Evolutionary conservation across 192 early-diverging fungal species (phyloP).

Genomic region (Coemansia sp.): DNA sequence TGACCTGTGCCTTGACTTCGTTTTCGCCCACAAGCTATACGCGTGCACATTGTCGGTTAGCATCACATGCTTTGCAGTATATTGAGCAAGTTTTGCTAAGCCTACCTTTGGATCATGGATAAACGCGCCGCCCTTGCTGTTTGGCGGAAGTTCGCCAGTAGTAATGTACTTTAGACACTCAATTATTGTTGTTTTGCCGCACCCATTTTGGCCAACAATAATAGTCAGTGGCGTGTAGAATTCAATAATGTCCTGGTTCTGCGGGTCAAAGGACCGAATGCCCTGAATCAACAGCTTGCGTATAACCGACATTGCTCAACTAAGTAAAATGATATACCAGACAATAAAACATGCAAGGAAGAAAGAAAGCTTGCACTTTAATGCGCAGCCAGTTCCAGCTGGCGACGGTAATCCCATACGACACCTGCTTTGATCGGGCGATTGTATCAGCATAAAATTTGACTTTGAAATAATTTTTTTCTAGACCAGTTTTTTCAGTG

Average conservation of each 20-base stretch:
- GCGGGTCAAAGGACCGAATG: slow-evolving; percentile 88
- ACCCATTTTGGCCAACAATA: slow-evolving; percentile 94
- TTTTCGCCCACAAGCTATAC: slow-evolving; percentile 64
- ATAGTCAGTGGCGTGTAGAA: slow-evolving; percentile 91
- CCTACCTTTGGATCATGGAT: slow-evolving; percentile 89
- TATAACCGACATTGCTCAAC: slow-evolving; percentile 58
- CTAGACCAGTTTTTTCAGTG: background rate
- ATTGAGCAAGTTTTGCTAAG: background rate
- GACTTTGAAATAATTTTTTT: slow-evolving; percentile 10
- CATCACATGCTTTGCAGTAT: background rate
- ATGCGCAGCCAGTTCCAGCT: background rate
- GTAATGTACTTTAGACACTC: slow-evolving; percentile 95
- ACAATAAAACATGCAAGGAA: background rate
- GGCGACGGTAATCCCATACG: background rate
- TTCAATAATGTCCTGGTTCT: slow-evolving; percentile 69
- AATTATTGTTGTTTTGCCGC: slow-evolving; percentile 98
- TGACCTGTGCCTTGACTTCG: slow-evolving; percentile 90
- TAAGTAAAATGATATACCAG: too few relatives aligned
- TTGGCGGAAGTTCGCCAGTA: slow-evolving; percentile 88
- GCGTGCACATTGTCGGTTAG: background rate
- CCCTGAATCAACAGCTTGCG: slow-evolving; percentile 80
- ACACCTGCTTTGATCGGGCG: background rate
- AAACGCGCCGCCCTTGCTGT: slow-evolving; percentile 84
- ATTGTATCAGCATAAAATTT: slow-evolving; percentile 2
- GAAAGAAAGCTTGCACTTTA: background rate